phyloP scores from a whole-genome alignment of 331 rosid genomes.

The Pyracantha coccinea region DNA sequence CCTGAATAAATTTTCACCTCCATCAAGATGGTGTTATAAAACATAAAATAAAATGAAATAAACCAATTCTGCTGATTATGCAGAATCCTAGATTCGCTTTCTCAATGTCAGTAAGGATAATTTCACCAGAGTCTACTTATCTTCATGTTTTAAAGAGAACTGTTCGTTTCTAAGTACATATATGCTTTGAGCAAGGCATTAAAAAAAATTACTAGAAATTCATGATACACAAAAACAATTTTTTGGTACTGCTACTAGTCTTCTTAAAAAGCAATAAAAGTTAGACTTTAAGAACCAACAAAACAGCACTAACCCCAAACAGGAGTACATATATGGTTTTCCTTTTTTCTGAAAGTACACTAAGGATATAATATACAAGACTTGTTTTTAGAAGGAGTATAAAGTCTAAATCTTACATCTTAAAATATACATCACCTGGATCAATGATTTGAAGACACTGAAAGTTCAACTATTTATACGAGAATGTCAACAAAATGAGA shows the following conservation, averaged over 20 bases:
- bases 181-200: not conserved
- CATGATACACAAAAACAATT: not conserved
- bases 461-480: not conserved
- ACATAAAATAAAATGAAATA: not conserved
- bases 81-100: not conserved
- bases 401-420: not conserved
- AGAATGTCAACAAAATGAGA: not conserved
- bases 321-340: not conserved
- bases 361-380: not conserved
- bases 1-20: not conserved
- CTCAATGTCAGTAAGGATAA: not conserved
- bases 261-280: not conserved
- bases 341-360: not conserved
- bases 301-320: not conserved
- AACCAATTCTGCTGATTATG: not conserved
- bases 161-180: not conserved
- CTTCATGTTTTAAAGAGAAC: not conserved
- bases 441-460: not conserved
- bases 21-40: not conserved
- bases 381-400: not conserved
- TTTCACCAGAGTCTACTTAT: not conserved
- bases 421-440: not conserved
- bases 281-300: not conserved
- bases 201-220: not conserved
- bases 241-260: not conserved